Base-by-base conservation (phyloP, 2,329 filamentous ascomycete species). In the Colletotrichum higginsianum region DNA sequence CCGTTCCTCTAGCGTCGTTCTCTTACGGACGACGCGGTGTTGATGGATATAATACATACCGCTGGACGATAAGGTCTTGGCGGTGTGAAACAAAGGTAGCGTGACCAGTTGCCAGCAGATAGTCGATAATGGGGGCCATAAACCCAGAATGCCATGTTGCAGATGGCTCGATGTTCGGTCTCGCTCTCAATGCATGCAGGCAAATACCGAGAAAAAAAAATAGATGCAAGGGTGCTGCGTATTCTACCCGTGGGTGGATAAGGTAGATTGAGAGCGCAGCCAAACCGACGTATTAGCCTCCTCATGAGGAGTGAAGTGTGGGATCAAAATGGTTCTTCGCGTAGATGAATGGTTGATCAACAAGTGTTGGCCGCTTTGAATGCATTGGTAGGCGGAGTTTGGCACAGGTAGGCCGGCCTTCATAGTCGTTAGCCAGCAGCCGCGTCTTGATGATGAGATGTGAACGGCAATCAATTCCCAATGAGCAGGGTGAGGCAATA, bases 21-120 rank as follows among this genome's bases (percentile, higher is more conserved):
- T 49, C 46, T 40, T 18, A 15, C 58, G 40, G 35, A 49, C 35
- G 56, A 50, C 50, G 50, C 58, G 69, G 30, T 44, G 58, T 16
- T 68, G 57, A 64, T 68, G 47, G 58, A 30, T 65, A 61, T 60
- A 47, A 64, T 57, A 52, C 64, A 67, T 50, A 50, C 42, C 42
- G 52, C 30, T 57, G 67, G 26, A 42, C 44, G 67, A 44, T 52
- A 47, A 23, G 13, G 53, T 42, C 40, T 60, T 58, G 66, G 68
- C 58, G 42, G 44, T 53, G 26, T 40, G 30, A 18, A n/a, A 47
- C 50, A 50, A 26, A 57, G 52, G 52, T 58, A 63, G 58, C 46
- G 64, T 67, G 57, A 63, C 58, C 52, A 47, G 23, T 52, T 42
- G 58, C 65, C 58, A 68, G 40, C 58, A 60, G 60, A 58, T 35